Conservation (phyloP, 208 protist genomes). For the Acanthamoeba castellanii region DNA sequence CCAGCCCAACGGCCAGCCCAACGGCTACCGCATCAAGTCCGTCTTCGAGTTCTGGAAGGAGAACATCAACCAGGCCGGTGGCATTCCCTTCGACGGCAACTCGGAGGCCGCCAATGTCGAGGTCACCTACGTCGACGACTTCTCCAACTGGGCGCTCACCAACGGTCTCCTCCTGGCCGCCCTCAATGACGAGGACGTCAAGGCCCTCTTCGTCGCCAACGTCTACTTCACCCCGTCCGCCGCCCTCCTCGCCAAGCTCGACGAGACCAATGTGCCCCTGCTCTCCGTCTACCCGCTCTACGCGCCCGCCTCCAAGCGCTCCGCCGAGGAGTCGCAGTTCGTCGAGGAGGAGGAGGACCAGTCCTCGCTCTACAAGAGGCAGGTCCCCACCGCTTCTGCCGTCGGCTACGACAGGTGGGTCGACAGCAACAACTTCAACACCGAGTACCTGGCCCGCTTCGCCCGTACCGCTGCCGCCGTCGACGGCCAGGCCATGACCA, state of each 20-base stretch:
- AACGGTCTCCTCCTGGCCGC: neutral
- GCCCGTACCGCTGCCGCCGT: neutral
- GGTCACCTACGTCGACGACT: slow-evolving; percentile 7
- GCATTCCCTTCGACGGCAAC: neutral
- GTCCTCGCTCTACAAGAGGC: neutral
- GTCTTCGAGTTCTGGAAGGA: neutral
- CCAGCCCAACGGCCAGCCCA: slow-evolving; percentile 53
- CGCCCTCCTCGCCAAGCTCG: neutral
- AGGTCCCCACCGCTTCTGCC: neutral
- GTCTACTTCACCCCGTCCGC: neutral
- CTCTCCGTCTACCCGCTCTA: neutral
- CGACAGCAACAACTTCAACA: neutral
- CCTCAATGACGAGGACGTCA: neutral
- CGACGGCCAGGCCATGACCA: neutral
- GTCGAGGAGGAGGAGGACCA: no score
- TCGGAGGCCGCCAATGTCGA: neutral
- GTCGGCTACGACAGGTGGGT: slow-evolving; percentile 46
- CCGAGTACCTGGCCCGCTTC: neutral
- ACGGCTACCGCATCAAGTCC: slow-evolving; percentile 46
- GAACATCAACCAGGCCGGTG: neutral
- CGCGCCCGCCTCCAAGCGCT: neutral
- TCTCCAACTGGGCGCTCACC: neutral
- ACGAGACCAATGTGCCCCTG: neutral
- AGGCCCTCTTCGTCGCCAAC: slow-evolving; percentile 23
- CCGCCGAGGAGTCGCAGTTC: neutral